A percentile compares a stretch with the other conserved stretches of the same genome.
phyloP scores from a whole-genome alignment of 495 filamentous ascomycete genomes.

The Glonium stellatum region DNA sequence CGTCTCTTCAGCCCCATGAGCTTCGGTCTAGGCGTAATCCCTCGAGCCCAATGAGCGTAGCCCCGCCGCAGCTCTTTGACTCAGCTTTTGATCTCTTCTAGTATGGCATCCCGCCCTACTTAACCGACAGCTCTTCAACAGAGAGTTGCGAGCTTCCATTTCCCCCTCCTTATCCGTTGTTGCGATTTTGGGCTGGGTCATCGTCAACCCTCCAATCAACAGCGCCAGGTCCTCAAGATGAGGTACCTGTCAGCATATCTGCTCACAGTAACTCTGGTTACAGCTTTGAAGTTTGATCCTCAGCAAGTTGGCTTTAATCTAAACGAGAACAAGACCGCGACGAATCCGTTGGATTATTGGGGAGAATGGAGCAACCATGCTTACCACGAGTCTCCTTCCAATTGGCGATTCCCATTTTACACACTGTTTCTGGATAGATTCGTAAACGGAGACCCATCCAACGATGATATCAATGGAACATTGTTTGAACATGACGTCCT shows the following conservation, averaged over 20 bases:
- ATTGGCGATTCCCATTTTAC: constrained; percentile 69
- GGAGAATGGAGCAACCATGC: constrained; percentile 51
- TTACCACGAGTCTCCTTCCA: constrained; percentile 53
- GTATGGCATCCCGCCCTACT: neutral
- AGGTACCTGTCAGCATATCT: neutral
- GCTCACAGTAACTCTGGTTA: neutral
- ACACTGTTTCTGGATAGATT: constrained; percentile 64
- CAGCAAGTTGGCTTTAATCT: constrained; percentile 51
- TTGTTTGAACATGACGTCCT: constrained; percentile 61
- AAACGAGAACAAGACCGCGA: constrained; percentile 53
- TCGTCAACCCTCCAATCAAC: neutral
- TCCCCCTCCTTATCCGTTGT: neutral
- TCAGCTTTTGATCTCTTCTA: neutral
- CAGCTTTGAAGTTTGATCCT: constrained; percentile 44
- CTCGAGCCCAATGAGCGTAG: neutral
- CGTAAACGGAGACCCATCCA: constrained; percentile 64
- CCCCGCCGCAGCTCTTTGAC: neutral
- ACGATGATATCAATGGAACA: constrained; percentile 65
- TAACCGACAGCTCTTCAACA: neutral
- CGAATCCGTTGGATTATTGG: constrained; percentile 54
- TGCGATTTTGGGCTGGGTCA: neutral
- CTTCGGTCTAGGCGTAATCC: neutral
- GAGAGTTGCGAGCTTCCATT: neutral
- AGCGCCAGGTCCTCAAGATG: neutral
- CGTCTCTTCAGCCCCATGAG: neutral